phyloP scores from a whole-genome alignment of 2,329 filamentous ascomycete genomes.

The Trichoderma breve region DNA sequence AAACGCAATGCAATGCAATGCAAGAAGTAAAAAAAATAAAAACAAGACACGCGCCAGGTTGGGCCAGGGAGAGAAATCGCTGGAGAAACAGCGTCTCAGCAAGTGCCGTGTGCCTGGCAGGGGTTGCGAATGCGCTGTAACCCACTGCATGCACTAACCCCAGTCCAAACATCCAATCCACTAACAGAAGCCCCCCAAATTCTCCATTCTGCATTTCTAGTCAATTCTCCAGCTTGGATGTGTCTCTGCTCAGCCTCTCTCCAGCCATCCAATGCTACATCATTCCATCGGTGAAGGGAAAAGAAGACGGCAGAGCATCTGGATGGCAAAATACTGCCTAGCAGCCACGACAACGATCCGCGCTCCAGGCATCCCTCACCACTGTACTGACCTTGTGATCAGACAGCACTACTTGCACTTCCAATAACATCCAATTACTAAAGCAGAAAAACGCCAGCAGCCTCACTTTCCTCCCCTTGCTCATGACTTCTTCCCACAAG shows the following conservation, averaged over 20 bases:
- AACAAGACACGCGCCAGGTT: background rate
- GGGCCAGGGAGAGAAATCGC: background rate
- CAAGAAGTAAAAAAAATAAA: background rate
- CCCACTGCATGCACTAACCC: background rate
- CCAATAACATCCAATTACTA: too few relatives aligned
- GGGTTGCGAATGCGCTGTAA: background rate
- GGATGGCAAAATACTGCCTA: background rate
- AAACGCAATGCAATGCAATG: background rate
- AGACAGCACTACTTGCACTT: too few relatives aligned
- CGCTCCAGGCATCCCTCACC: background rate
- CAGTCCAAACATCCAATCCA: background rate
- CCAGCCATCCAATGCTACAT: background rate
- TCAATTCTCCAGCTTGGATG: background rate
- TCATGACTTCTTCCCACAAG: background rate
- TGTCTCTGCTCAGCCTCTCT: background rate
- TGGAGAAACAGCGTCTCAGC: background rate
- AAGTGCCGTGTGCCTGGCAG: background rate
- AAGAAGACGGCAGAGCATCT: background rate
- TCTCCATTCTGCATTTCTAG: background rate
- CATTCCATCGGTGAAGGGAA: background rate
- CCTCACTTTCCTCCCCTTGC: too few relatives aligned
- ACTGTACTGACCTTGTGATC: background rate
- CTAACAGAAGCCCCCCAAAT: background rate
- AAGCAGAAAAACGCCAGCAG: too few relatives aligned
- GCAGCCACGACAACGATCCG: background rate